Base-by-base conservation (phyloP, 306 rosid species). In the Canavalia gladiata region DNA sequence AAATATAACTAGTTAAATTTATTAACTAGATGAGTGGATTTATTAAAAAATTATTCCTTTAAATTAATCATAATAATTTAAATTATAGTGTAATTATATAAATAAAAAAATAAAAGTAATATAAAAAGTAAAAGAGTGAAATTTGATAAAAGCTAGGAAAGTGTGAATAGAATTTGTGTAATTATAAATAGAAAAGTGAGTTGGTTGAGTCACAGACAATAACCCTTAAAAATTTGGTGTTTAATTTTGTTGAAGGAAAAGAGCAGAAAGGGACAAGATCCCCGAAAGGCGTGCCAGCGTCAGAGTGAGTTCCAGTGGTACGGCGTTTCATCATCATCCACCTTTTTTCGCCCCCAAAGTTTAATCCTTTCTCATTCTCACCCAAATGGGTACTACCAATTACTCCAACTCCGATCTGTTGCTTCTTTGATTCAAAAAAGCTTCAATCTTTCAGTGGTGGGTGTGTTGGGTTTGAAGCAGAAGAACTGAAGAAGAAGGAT, bases 201-300 rank as follows among this genome's bases (percentile, higher is more conserved):
- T 18, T 18, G 25, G 25, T 18, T 18, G 25, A 18, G 25, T 18
- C 25, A 18, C 25, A 18, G 25, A 82, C 72, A 68, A 58, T 35
- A 76, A 33, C 78, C 59, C 85, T 63, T 54, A 82, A 65, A 74
- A 75, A 45, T 50, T 57, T 45, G 62, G 71, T 82, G 37, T 45
- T 45, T 35, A 3, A 18, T 8, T 42, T 57, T 68, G 34, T 82
- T 76, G n/a, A 58, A 7, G 10, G 41, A 84, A 83, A 72, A 84
- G 73, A 72, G 58, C 37, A 85, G 84, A 87, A 83, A 84, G 84
- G 75, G 93, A 87, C 95, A 85, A 84, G 81, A 78, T 85, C 86
- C 82, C 74, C 43, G 62, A 85, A 91, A 91, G 81, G 81, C 87
- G 88, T 82, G 87, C 80, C 83, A 35, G 68, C 71, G 46, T 74